Evolutionary conservation across 2,329 filamentous ascomycete species (phyloP), one percentile per base, ranked within the genome.

Genomic region (Penicillium sp.): DNA sequence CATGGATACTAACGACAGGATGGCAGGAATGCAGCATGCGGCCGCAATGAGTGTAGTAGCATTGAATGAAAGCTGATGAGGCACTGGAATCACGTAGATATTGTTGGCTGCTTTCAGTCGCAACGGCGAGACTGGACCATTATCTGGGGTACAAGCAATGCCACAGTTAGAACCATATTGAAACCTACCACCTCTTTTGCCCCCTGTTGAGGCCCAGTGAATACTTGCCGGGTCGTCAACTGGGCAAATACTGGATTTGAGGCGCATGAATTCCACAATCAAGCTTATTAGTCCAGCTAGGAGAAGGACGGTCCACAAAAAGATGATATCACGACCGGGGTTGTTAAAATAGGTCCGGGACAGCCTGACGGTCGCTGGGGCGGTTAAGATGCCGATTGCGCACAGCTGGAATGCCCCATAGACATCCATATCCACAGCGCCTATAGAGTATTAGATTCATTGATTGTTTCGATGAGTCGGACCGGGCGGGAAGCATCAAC

Each of bases 331-430:
- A 37, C 86, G 78, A 2, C 86, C 86, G 0, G 83, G 84, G 23
- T 83, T 81, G 52, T 84, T 78, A 67, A 88, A 89, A 67, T 89
- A 89, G 0, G 86, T 89, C 17, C 73, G 73, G 1, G 86, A 89
- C 43, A 86, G 70, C 60, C 81, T 79, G 23, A 86, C 85, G 0
- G 86, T 87, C 0, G 86, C 78, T 0, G 86, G 87, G 4, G 84
- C 86, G 1, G 85, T 84, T 4, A 89, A 64, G 17, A 89, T 85
- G 13, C 85, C 86, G 38, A 89, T 86, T 0, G 86, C 80, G 58
- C 86, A 89, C 0, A 89, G 69, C 62, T 89, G 87, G 60, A 89
- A 88, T 9, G 86, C 85, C 1, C 87, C 87, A 56, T 83, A 89
- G 4, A 89, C 77, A 63, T 89, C 87, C 81, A 89, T 84, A 65